phyloP scores from a whole-genome alignment of 2,329 filamentous ascomycete species.

The Colletotrichum navitas region DNA sequence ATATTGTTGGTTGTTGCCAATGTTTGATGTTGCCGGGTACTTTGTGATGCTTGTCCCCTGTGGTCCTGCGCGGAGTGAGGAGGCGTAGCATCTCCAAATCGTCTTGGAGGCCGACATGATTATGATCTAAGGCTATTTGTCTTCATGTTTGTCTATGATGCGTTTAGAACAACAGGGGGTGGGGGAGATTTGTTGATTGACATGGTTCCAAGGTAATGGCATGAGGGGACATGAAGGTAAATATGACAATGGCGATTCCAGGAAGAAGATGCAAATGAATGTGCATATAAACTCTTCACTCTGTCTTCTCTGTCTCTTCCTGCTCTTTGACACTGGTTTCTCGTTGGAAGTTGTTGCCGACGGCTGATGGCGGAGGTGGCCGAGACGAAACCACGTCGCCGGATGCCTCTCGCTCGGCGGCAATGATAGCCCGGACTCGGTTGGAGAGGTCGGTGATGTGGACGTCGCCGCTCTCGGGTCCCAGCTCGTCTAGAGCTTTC shows the following conservation, averaged over 20 bases:
- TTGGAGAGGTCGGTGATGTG: constrained; percentile 87
- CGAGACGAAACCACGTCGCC: constrained; percentile 12
- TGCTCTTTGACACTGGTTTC: constrained; percentile 58
- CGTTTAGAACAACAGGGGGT: constrained; percentile 22
- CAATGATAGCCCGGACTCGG: constrained; percentile 75
- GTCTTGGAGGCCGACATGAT: constrained; percentile 22
- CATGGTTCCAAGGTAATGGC: constrained; percentile 4
- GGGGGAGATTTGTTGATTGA: not conserved
- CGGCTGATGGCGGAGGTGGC: constrained; percentile 19
- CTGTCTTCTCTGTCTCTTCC: constrained; percentile 68
- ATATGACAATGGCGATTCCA: not conserved
- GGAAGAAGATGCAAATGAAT: constrained; percentile 13
- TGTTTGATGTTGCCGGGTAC: constrained; percentile 17
- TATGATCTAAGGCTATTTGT: constrained; percentile 34
- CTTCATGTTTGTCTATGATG: constrained; percentile 38
- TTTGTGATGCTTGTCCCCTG: constrained; percentile 23
- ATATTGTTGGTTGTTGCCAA: not conserved
- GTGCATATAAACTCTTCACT: constrained; percentile 44
- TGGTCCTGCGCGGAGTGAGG: not conserved
- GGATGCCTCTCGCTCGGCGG: constrained; percentile 45
- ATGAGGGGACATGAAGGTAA: not conserved
- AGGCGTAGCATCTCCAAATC: constrained; percentile 16
- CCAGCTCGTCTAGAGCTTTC: constrained; percentile 77
- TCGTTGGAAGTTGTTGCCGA: constrained; percentile 44
- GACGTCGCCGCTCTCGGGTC: constrained; percentile 81